Evolutionary conservation across 176 grass and related monocot genomes (phyloP).

Genomic region (Rhynchospora breviuscula): DNA sequence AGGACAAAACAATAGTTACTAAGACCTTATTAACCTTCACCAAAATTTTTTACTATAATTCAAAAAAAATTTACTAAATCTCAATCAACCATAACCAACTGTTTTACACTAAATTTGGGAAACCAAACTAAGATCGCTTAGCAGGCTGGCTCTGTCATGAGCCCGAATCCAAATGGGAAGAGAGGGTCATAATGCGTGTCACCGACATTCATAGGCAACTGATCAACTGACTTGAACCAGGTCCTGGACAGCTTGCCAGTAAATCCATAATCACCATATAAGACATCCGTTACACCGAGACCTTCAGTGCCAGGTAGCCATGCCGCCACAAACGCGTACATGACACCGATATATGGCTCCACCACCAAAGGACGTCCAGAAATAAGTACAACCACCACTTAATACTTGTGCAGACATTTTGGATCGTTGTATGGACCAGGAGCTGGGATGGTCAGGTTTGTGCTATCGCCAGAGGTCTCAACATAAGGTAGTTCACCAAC

Average conservation of each 20-base stretch:
- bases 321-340: conserved; percentile 68
- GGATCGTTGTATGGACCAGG: conserved; percentile 43
- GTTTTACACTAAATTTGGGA: background rate
- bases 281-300: conserved; percentile 53
- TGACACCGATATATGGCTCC: conserved; percentile 41
- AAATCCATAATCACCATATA: conserved; percentile 83
- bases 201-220: conserved; percentile 56
- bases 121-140: background rate
- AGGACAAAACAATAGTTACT: background rate
- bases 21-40: background rate
- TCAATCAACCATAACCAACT: background rate
- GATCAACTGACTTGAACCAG: conserved; percentile 70
- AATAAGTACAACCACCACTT: conserved; percentile 62
- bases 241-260: conserved; percentile 61
- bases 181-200: conserved; percentile 52
- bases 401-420: conserved; percentile 39
- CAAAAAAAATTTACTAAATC: background rate
- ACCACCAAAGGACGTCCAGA: conserved; percentile 77
- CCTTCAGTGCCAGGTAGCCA: conserved; percentile 81
- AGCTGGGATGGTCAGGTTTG: conserved; percentile 55
- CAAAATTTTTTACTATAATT: background rate
- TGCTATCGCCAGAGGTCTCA: conserved; percentile 63
- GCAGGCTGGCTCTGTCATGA: conserved; percentile 22
- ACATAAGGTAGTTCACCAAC: conserved; percentile 77
- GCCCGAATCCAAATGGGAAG: conserved; percentile 76